Evolutionary conservation across 2,329 filamentous ascomycete genomes (phyloP).

Genomic region (Clonostachys byssicola): DNA sequence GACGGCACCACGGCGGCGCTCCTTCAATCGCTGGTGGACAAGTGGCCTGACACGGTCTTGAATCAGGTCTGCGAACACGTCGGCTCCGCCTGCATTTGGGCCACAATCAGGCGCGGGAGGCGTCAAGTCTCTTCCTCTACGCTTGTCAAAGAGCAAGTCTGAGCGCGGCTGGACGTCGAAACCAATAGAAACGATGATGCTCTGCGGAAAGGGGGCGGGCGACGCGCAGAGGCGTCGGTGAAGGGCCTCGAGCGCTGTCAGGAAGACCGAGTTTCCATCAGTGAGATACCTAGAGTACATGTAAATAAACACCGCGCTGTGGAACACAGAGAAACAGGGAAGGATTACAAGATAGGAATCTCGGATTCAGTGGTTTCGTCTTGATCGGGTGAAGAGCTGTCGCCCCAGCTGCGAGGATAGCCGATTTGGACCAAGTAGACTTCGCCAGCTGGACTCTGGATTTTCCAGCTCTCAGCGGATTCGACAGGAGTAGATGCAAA

Average conservation of each 20-base stretch:
- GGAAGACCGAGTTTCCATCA: constrained; percentile 27
- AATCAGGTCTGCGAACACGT: constrained; percentile 37
- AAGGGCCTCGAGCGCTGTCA: constrained; percentile 21
- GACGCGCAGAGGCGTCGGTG: constrained; percentile 15
- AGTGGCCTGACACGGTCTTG: constrained; percentile 28
- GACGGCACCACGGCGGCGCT: constrained; percentile 18
- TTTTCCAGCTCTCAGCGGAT: too few species aligned
- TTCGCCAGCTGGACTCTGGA: too few species aligned
- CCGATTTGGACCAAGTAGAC: too few species aligned
- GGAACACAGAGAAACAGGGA: too few species aligned
- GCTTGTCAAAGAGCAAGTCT: constrained; percentile 18
- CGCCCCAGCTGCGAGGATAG: too few species aligned
- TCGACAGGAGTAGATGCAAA: too few species aligned
- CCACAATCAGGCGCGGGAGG: constrained; percentile 8
- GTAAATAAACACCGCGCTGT: too few species aligned
- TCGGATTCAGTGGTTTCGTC: too few species aligned
- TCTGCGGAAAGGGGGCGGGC: constrained; percentile 8
- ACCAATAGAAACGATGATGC: constrained; percentile 22
- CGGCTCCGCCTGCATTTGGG: constrained; percentile 29
- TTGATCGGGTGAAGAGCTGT: too few species aligned
- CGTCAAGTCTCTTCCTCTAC: constrained; percentile 21
- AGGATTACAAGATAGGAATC: too few species aligned
- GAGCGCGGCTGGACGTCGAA: constrained; percentile 14
- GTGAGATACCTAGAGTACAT: constrained; percentile 17
- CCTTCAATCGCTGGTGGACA: constrained; percentile 13